Base-by-base conservation (phyloP, 2,329 filamentous ascomycete genomes). In the Ceratocystis diversiconidia region DNA sequence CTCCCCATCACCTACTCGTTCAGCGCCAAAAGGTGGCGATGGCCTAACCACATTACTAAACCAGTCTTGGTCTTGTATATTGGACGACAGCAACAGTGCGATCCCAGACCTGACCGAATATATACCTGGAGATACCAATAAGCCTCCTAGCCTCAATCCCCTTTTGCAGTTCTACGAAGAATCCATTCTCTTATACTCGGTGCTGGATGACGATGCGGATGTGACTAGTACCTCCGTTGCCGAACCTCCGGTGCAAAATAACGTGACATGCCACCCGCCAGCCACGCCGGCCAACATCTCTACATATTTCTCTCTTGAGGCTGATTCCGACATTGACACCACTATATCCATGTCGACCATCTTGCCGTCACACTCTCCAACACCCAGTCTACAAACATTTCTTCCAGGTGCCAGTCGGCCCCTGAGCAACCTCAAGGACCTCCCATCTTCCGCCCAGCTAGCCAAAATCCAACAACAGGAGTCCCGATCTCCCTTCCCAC, bases 381-480 rank as follows among this genome's bases (percentile, higher is more conserved):
- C 65, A n/a, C 61, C 65, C 12, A 63, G 61, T 30, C 44, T 66
- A 17, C 41, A 66, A 12, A 63, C 52, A 22, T 62, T 61, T 17
- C 52, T 55, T 3, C 65, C 65, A 15, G 52, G 62, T 25, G 65
- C 61, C 44, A 63, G 50, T 55, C 61, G 65, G 8, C 70, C 77
- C 72, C 69, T 76, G 50, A 85, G 78, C 36, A 79, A 90, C 70
- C 77, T 96, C 15, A 80, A 81, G 63, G 82, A 86, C 68, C 78
- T 96, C 8, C 92, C 92, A 0, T 80, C 79, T 22, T 86, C 89
- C 0, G 72, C 73, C 1, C 78, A 96, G 5, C 73, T 79, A 81
- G 81, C 0, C 87, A 88, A 91, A 72, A 95, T 90, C 0, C 84
- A 30, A 12, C 36, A 60, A 4, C 63, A 22, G 25, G 28, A 61